A percentile compares a stretch with the other conserved stretches of the same genome.
Conservation (phyloP, 2,329 filamentous ascomycete species). For the Aureobasidium mangrovei region DNA sequence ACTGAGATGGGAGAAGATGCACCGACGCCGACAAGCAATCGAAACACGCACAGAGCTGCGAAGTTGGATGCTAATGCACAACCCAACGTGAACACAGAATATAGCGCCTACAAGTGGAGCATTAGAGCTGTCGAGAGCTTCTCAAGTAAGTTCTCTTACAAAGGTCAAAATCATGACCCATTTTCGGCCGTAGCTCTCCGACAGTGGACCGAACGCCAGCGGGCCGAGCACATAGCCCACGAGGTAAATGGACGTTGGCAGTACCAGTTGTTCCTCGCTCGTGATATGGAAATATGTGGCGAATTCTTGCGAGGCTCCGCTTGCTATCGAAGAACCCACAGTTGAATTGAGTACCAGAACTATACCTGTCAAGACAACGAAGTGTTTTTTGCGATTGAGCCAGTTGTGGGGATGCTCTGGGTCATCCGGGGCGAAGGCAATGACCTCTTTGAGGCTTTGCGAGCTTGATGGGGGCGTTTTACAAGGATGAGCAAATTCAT, state of each 20-base stretch:
- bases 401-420: constrained; percentile 20
- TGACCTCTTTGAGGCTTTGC: constrained; percentile 21
- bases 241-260: constrained; percentile 44
- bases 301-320: constrained; percentile 53
- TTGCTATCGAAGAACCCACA: constrained; percentile 55
- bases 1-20: constrained; percentile 48
- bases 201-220: constrained; percentile 36
- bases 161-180: constrained; percentile 44
- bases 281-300: constrained; percentile 49
- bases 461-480: background rate
- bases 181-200: constrained; percentile 38
- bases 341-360: constrained; percentile 58
- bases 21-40: constrained; percentile 35
- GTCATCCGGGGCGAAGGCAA: constrained; percentile 31
- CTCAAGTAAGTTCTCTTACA: constrained; percentile 16
- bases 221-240: constrained; percentile 40
- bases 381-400: constrained; percentile 34
- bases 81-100: constrained; percentile 38
- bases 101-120: constrained; percentile 21
- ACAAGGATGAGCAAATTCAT: background rate
- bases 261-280: constrained; percentile 33
- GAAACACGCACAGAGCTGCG: constrained; percentile 35
- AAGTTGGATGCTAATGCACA: constrained; percentile 37
- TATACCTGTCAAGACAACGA: constrained; percentile 48
- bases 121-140: background rate